Base-by-base conservation (phyloP, 1,284 basidiomycete species). In the Rugosomyces carneus region DNA sequence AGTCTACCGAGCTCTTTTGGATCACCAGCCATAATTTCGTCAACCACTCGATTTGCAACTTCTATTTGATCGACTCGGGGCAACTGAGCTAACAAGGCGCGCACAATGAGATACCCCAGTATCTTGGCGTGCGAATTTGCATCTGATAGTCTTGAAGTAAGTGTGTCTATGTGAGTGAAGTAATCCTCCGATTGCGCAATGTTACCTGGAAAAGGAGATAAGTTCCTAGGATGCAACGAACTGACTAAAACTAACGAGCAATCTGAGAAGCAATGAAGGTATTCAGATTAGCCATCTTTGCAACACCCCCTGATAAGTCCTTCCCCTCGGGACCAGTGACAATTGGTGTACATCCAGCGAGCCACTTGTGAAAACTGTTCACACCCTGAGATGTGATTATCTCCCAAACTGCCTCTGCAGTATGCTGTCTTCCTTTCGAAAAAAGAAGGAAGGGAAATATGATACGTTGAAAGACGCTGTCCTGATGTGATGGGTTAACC, bases 391-490 rank as follows among this genome's bases (percentile, higher is more conserved):
- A 56, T 13, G 56, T 64, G 19, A 89, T 58, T 10, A 74, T 63
- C 47, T 80, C 77, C 89, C 89, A 92, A 0, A 81, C 76, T 19
- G 72, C 59, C 21, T 74, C 70, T 0, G 77, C 71, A 0, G 80
- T 81, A 54, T 78, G 81, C 51, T 81, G 76, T 38, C 80, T 74
- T 3, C 82, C 66, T 57, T 87, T 88, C 3, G 83, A 83, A 50
- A 79, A 82, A 10, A 94, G 63, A 15, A 94, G 64, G 54, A 81
- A 79, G 0, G 87, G 85, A 58, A 90, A 85, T 39, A 93, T 62
- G 1, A 86, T 60, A 16, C 67, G 62, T 54, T 80, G 69, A 52
- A 90, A 81, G 7, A 85, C 64, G 3, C 70, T 60, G 20, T 72
- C 61, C 9, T 65, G 56, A 0, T 66, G 47, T 0, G 67, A 62